Percentiles rank a stretch among this genome's conserved stretches.
phyloP scores from a whole-genome alignment of 108 stramenopile genomes.

The Heterococcus sp. region DNA sequence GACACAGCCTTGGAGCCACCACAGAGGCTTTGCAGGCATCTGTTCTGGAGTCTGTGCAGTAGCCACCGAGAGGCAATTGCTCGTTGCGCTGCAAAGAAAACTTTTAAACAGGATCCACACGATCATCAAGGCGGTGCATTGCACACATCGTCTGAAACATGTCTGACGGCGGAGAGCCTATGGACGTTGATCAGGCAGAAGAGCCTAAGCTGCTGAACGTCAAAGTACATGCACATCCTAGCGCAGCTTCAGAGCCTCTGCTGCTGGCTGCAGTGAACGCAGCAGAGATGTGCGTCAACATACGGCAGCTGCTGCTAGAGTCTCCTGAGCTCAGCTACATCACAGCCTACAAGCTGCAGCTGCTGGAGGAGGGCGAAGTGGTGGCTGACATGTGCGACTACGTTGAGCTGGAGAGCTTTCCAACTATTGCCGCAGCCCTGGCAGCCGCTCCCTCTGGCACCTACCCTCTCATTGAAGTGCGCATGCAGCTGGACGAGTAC shows the following conservation, averaged over 20 bases:
- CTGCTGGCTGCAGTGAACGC: not conserved
- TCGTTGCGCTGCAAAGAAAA: too few species aligned
- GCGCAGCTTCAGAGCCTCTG: not conserved
- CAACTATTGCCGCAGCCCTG: constrained; percentile 8
- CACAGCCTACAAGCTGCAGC: not conserved
- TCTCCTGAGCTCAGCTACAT: not conserved
- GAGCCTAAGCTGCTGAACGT: too few species aligned
- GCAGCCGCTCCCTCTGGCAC: constrained; percentile 12
- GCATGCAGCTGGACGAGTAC: constrained; percentile 51
- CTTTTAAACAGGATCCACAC: too few species aligned
- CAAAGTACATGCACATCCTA: too few species aligned
- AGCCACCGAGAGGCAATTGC: too few species aligned
- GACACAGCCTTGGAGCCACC: too few species aligned
- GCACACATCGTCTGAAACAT: too few species aligned
- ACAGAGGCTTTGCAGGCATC: too few species aligned
- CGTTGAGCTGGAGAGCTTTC: constrained; percentile 19
- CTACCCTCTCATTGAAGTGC: constrained; percentile 9
- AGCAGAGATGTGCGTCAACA: not conserved
- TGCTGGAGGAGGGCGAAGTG: not conserved
- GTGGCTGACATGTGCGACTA: constrained; percentile 45
- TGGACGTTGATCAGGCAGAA: too few species aligned
- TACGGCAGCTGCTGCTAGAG: not conserved
- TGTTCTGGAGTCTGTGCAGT: too few species aligned
- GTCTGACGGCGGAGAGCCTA: too few species aligned
- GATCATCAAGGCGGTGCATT: too few species aligned